Conservation (phyloP, 2,329 filamentous ascomycete genomes). For the Diplocarpon mali region DNA sequence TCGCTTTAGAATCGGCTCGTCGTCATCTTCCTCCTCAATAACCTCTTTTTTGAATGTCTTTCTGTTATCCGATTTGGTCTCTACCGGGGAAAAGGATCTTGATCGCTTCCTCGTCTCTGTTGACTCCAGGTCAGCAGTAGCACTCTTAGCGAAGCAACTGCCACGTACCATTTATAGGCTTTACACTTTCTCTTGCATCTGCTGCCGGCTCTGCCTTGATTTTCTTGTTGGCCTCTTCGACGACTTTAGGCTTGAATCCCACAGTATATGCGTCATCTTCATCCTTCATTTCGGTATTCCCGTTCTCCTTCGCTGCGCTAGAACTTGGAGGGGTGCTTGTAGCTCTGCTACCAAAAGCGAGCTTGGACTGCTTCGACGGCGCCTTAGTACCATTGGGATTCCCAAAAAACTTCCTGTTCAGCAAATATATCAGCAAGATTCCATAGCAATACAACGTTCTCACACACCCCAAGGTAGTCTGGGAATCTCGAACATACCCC, state of each 20-base stretch:
- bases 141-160: neutral
- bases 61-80: constrained; percentile 22
- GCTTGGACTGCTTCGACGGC: constrained; percentile 63
- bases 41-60: constrained; percentile 22
- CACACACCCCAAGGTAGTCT: constrained; percentile 63
- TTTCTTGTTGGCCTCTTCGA: constrained; percentile 19
- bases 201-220: constrained; percentile 18
- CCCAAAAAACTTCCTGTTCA: constrained; percentile 72
- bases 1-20: constrained; percentile 50
- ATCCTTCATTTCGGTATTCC: constrained; percentile 23
- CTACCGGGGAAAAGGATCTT: constrained; percentile 16
- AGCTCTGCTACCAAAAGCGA: constrained; percentile 59
- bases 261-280: constrained; percentile 9
- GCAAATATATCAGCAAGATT: constrained; percentile 10
- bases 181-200: constrained; percentile 17
- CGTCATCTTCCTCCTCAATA: constrained; percentile 38
- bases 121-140: constrained; percentile 5
- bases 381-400: constrained; percentile 44
- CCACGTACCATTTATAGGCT: constrained; percentile 10
- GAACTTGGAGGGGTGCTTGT: constrained; percentile 22
- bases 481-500: constrained; percentile 71
- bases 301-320: constrained; percentile 15
- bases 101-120: constrained; percentile 20
- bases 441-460: neutral
- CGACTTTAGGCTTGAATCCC: constrained; percentile 19